Conservation (phyloP, 2,329 filamentous ascomycete species). For the Clonostachys rosea region DNA sequence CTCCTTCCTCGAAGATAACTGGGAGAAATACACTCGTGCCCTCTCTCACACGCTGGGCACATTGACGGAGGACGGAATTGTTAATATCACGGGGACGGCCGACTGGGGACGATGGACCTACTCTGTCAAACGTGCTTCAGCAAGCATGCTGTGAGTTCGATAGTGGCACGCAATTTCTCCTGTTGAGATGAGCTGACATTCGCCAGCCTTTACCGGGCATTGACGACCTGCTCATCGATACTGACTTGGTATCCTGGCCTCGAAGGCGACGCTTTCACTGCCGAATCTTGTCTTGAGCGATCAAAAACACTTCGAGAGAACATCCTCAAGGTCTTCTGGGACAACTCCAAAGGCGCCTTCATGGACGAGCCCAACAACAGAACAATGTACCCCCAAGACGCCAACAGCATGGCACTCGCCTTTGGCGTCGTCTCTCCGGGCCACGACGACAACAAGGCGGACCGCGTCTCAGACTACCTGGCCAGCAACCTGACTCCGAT, state of each 20-base stretch:
- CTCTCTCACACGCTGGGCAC: slow-evolving; percentile 15
- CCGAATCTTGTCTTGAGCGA: slow-evolving; percentile 35
- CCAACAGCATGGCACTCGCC: slow-evolving; percentile 49
- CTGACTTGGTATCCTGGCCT: neutral
- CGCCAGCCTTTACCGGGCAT: neutral
- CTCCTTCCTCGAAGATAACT: slow-evolving; percentile 6
- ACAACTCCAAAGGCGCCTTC: slow-evolving; percentile 38
- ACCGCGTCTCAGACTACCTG: slow-evolving; percentile 35
- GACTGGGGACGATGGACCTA: slow-evolving; percentile 33
- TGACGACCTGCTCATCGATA: neutral
- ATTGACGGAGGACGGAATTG: slow-evolving; percentile 11
- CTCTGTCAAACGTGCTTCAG: neutral
- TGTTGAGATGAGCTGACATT: neutral
- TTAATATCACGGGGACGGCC: slow-evolving; percentile 41
- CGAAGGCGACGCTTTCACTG: slow-evolving; percentile 38
- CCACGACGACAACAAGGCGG: slow-evolving; percentile 12
- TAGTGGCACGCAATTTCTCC: neutral
- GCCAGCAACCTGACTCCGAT: slow-evolving; percentile 49
- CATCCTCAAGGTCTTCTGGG: slow-evolving; percentile 44
- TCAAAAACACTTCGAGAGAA: slow-evolving; percentile 34
- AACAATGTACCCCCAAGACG: slow-evolving; percentile 54
- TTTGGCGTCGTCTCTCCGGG: slow-evolving; percentile 17
- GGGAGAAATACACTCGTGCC: slow-evolving; percentile 20
- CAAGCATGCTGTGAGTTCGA: neutral
- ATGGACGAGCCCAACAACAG: slow-evolving; percentile 45